Base-by-base conservation (phyloP, 148 eudicot genomes). In the Suaeda aralocaspica region DNA sequence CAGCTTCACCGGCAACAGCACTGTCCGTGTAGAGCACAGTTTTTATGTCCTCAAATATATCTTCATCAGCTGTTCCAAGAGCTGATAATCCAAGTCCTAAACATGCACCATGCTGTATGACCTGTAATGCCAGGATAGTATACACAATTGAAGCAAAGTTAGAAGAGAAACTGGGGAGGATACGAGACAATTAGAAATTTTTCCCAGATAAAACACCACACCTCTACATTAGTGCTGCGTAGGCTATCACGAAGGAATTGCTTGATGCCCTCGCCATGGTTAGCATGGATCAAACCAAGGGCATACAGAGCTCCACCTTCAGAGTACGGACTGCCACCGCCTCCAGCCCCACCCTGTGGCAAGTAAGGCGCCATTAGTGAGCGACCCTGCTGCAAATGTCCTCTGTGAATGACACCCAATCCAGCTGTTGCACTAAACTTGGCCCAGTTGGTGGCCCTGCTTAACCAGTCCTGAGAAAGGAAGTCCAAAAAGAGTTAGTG, bases 1-100 rank as follows among this genome's bases (percentile, higher is more conserved):
- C 99, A 72, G 97, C 99, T 87, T 94, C 98, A 76, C 98, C 98
- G 69, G 98, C 98, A 74, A 94, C 97, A 66, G 98, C 98, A 82
- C 92, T 87, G 69, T 94, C 97, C 6, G 91, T 94, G 65, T 91
- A 94, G 13, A 91, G 85, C 55, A 94, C 92, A 78, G 76, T 94
- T 72, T 94, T 94, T 33, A 94, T 81, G 69, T 94, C 98, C 67
- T 94, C 98, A 72, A 84, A 91, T 22, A 87, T 76, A 0, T 94
- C 98, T 75, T 91, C 96, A 80, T 94, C 97, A 58, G 98, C 97
- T 67, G 98, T 94, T 71, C 98, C 97, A 57, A 94, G 84, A 62
- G 98, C 92, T 29, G 98, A 92, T 83, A 94, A 78, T 66, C 98
- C 98, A 70, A 94, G 91, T 69, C 97, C 98, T 55, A 94, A 77